Evolutionary conservation across 2,329 filamentous ascomycete species (phyloP), one percentile per base, ranked within the genome.

Genomic region (Microdochium bolleyi): DNA sequence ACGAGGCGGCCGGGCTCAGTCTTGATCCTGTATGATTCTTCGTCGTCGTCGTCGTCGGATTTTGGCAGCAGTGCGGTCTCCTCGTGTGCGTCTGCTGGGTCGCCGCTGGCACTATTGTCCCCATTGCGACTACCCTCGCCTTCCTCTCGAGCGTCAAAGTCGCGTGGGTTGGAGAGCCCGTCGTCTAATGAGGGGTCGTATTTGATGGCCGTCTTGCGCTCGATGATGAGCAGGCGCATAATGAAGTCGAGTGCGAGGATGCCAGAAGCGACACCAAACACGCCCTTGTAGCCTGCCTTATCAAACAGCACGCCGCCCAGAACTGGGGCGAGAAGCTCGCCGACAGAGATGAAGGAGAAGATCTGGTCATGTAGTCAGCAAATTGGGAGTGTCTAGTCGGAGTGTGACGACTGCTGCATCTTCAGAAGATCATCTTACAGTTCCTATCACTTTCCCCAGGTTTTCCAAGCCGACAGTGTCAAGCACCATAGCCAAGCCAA

Each of bases 271-370:
- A 85, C 66, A 0, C 73, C 75, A 61, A 85, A 85, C 0, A 86
- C 81, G 0, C 80, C 81, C 13, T 65, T 61, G 59, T 80, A 80
- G 2, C 83, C 83, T 1, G 75, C 73, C 58, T 78, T 78, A 25
- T 78, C 71, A 61, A 85, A 86, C 1, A 86, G 63, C 0, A 83
- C 60, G 0, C 84, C 84, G 2, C 83, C 83, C 0, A 84, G 64
- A 0, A 82, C 70, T 0, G 83, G 83, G 0, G 80, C 75, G 16
- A 78, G 67, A 4, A 86, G 66, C 44, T 76, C 74, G 0, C 82
- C 82, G 0, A 82, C 70, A 0, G 77, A 78, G 51, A 83, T 77
- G 55, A 85, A 77, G 54, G 77, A 78, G 62, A 82, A 83, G 8
- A 83, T 78, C 66, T 75, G 51, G 0, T 3, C 3, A 4, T 27